Evolutionary conservation across 2,329 filamentous ascomycete species (phyloP).

Genomic region (Pseudocercospora ulei): DNA sequence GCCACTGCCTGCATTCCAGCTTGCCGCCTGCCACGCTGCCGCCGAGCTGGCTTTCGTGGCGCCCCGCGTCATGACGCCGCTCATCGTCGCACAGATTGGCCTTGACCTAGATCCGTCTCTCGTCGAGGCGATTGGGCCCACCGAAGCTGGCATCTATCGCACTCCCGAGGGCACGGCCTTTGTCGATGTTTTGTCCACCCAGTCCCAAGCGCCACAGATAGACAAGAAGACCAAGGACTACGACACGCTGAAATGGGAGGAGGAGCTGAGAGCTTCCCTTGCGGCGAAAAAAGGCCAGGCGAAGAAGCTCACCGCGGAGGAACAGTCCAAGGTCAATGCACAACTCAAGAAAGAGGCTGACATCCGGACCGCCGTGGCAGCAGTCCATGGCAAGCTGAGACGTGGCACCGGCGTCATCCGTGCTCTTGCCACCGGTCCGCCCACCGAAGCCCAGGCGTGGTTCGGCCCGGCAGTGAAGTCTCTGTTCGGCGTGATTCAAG

Average conservation of each 20-base stretch:
- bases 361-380: slow-evolving; percentile 63
- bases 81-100: slow-evolving; percentile 63
- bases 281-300: slow-evolving; percentile 87
- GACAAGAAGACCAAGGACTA: slow-evolving; percentile 93
- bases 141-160: slow-evolving; percentile 85
- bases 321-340: slow-evolving; percentile 79
- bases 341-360: slow-evolving; percentile 78
- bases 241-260: slow-evolving; percentile 93
- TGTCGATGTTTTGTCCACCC: slow-evolving; percentile 81
- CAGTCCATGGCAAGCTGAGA: slow-evolving; percentile 59
- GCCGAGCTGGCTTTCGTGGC: slow-evolving; percentile 91
- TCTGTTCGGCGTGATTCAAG: slow-evolving; percentile 63
- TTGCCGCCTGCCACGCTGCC: slow-evolving; percentile 71
- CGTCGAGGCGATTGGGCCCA: slow-evolving; percentile 64
- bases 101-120: slow-evolving; percentile 62
- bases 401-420: slow-evolving; percentile 79
- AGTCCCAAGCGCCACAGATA: slow-evolving; percentile 57
- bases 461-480: slow-evolving; percentile 70
- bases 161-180: slow-evolving; percentile 82
- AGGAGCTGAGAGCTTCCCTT: slow-evolving; percentile 74
- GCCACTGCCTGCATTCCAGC: slow-evolving; percentile 45
- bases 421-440: slow-evolving; percentile 72
- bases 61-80: slow-evolving; percentile 67
- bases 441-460: slow-evolving; percentile 82
- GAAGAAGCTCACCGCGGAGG: slow-evolving; percentile 83